Evolutionary conservation across 2,329 filamentous ascomycete genomes (phyloP).

Genomic region (Epichloe aotearoae): DNA sequence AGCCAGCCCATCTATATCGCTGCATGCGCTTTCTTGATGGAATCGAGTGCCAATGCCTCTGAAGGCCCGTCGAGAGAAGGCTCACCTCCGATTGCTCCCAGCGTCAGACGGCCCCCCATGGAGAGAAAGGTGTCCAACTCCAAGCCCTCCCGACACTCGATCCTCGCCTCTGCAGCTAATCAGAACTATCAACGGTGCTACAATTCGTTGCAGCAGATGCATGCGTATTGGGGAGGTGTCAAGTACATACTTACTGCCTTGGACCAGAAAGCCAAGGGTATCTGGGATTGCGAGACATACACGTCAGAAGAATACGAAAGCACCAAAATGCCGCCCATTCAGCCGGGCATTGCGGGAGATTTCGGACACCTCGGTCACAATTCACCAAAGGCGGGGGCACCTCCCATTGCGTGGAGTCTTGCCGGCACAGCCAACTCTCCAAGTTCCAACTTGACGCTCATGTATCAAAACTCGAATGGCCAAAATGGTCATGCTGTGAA

Average conservation of each 20-base stretch:
- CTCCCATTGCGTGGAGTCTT: constrained; percentile 68
- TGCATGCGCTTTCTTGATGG: constrained; percentile 76
- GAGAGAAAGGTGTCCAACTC: constrained; percentile 12
- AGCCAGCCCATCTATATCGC: constrained; percentile 88
- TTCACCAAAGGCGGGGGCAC: constrained; percentile 30
- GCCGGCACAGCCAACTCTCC: constrained; percentile 79
- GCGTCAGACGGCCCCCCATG: constrained; percentile 5
- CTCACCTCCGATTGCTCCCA: constrained; percentile 28
- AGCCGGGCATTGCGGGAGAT: constrained; percentile 21
- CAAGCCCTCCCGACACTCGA: constrained; percentile 50
- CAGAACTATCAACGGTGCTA: constrained; percentile 84
- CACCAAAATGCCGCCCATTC: constrained; percentile 38
- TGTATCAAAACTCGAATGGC: constrained; percentile 47
- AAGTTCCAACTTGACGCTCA: constrained; percentile 67
- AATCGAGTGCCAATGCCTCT: constrained; percentile 60
- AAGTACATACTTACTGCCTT: constrained; percentile 78
- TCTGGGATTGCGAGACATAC: constrained; percentile 61
- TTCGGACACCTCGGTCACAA: constrained; percentile 29
- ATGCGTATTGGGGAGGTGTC: constrained; percentile 75
- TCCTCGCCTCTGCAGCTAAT: constrained; percentile 68
- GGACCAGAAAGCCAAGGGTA: constrained; percentile 77
- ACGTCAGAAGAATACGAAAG: constrained; percentile 66
- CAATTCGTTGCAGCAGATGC: constrained; percentile 67
- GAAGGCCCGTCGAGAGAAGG: constrained; percentile 42
- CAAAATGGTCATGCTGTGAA: constrained; percentile 1